These are phyloP conservation scores for Daedaleopsis nitida DNA, from an alignment of 768 basidiomycete genomes.

Conservation along the genomic window DNA sequence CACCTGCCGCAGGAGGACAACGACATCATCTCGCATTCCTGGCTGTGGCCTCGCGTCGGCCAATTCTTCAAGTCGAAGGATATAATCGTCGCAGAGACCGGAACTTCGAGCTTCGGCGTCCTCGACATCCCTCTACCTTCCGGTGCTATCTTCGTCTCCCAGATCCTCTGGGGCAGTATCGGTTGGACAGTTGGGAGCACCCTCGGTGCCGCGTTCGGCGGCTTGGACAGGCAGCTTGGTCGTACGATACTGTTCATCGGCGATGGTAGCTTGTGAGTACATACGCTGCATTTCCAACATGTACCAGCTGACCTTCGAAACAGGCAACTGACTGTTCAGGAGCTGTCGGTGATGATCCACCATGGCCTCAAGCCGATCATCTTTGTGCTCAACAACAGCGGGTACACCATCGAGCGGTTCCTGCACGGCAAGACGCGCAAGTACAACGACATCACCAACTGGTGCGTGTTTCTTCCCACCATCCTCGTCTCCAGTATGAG, in stretches of 20 bases:
- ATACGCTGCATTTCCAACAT: constrained; percentile 5
- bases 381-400: constrained; percentile 79
- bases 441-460: constrained; percentile 87
- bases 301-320: constrained; percentile 6
- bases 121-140: constrained; percentile 78
- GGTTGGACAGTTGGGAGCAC: constrained; percentile 85
- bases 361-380: constrained; percentile 77
- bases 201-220: constrained; percentile 82
- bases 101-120: constrained; percentile 85
- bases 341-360: constrained; percentile 82
- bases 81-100: constrained; percentile 88
- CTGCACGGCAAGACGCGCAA: constrained; percentile 69
- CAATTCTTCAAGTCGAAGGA: constrained; percentile 72
- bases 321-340: constrained; percentile 80
- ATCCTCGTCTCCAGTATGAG: not conserved
- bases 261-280: constrained; percentile 73
- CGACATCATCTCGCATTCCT: constrained; percentile 68
- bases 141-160: constrained; percentile 64
- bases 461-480: constrained; percentile 38
- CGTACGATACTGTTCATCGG: constrained; percentile 86
- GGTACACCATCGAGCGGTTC: constrained; percentile 87
- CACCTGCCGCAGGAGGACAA: constrained; percentile 52
- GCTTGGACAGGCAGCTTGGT: constrained; percentile 57
- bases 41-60: constrained; percentile 82
- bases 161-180: constrained; percentile 91